Evolutionary conservation across 2,329 filamentous ascomycete genomes (phyloP), one percentile per base, ranked within the genome.

Genomic region (Trichoderma atroviride): DNA sequence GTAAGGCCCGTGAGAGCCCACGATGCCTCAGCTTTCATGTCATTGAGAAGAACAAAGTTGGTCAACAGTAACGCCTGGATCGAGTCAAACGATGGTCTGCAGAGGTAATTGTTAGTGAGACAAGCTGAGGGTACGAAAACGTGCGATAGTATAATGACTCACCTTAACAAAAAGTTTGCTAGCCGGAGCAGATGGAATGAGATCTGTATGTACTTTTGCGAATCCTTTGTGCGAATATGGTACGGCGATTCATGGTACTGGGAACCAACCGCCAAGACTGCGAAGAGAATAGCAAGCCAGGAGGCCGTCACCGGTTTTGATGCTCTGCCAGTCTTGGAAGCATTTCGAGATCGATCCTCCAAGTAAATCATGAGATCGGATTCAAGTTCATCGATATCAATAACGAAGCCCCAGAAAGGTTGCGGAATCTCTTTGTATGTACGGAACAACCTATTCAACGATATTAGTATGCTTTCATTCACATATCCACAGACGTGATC

Each of bases 1-100:
- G 88, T 89, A 56, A 90, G 83, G 0, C 88, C 88, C 62, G 89
- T 83, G 65, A 91, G 76, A 0, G 88, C 88, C 88, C 88, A 91
- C 0, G 88, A 90, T 0, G 87, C 88, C 74, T 91, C 88, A 1
- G 88, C 88, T 74, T 90, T 90, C 88, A 91, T 91, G 70, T 91
- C 88, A 72, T 91, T 91, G 31, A 90, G 80, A 2, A 91, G 80
- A 2, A 89, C 88, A 71, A 90, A 90, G 35, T 87, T 85, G 4
- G 87, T 87, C 55, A 91, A 83, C 1, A 91, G 80, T 52, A 91
- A 79, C 0, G 88, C 88, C 75, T 91, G 88, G 31, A 91, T 88
- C 5, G 88, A 89, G 75, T 91, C 88, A 50, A 90, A 83, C 0
- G 89, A 90, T 2, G 88, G 88, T 37, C 86, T 87, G 24, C 1